Evolutionary conservation across 371 early-diverging fungal genomes (phyloP).

Genomic region (Coemansia sp.): DNA sequence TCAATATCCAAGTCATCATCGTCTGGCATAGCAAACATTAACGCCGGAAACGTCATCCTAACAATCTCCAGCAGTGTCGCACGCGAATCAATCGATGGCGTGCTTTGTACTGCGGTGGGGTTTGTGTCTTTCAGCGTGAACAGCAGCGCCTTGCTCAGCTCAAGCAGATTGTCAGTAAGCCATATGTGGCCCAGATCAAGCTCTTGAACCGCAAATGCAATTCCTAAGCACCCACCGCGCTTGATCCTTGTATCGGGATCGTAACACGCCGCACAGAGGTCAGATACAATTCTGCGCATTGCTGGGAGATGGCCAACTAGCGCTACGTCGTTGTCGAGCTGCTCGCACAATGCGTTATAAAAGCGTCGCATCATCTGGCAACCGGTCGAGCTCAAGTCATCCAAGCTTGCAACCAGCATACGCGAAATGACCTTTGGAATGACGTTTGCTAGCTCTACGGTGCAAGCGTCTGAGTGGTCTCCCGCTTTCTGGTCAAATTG

Average conservation of each 20-base stretch:
- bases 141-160: constrained; percentile 87
- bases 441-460: constrained; percentile 17
- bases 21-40: constrained; percentile 9
- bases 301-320: constrained; percentile 52
- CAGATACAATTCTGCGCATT: constrained; percentile 57
- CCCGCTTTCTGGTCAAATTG: neutral
- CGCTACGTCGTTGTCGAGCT: constrained; percentile 1
- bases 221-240: constrained; percentile 87
- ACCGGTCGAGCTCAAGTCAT: constrained; percentile 17
- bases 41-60: constrained; percentile 28
- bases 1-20: constrained; percentile 14
- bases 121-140: constrained; percentile 92
- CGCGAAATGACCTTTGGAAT: constrained; percentile 41
- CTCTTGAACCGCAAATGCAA: constrained; percentile 75
- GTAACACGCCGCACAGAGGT: constrained; percentile 65
- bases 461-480: neutral
- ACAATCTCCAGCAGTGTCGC: constrained; percentile 42
- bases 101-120: constrained; percentile 47
- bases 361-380: constrained; percentile 29
- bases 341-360: constrained; percentile 19
- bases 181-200: constrained; percentile 83
- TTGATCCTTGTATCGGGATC: constrained; percentile 61
- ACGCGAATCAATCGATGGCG: constrained; percentile 18
- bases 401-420: constrained; percentile 29
- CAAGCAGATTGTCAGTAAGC: constrained; percentile 90